A percentile compares a stretch with the other conserved stretches of the same genome.
Evolutionary conservation across 2,329 filamentous ascomycete species (phyloP).

Genomic region (Colletotrichum somersetense): DNA sequence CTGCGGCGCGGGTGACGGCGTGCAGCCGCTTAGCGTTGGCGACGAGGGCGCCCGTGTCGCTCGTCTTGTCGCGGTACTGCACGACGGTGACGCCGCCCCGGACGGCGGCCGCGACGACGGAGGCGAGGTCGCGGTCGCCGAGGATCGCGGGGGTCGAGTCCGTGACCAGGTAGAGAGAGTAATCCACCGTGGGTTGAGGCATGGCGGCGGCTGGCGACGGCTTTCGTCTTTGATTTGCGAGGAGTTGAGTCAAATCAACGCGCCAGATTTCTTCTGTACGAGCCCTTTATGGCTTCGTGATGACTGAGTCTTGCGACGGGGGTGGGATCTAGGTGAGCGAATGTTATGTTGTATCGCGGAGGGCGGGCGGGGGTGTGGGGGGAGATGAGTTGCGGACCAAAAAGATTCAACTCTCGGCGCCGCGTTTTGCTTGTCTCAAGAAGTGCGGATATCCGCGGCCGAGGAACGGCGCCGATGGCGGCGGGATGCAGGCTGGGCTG

Average conservation of each 20-base stretch:
- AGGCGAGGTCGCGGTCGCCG: slow-evolving; percentile 74
- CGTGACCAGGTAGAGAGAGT: slow-evolving; percentile 90
- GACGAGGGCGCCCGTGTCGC: slow-evolving; percentile 79
- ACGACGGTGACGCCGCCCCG: slow-evolving; percentile 86
- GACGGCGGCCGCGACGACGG: slow-evolving; percentile 81
- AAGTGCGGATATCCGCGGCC: slow-evolving; percentile 38
- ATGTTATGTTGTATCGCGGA: slow-evolving; percentile 2
- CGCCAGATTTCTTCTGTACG: background rate
- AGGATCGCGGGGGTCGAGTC: slow-evolving; percentile 91
- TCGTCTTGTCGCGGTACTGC: slow-evolving; percentile 91
- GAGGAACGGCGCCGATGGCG: slow-evolving; percentile 24
- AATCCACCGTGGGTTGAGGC: slow-evolving; percentile 68
- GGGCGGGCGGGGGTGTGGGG: background rate
- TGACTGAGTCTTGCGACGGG: background rate
- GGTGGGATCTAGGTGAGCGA: background rate
- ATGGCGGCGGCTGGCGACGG: slow-evolving; percentile 44
- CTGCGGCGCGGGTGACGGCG: slow-evolving; percentile 72
- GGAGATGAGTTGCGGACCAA: background rate
- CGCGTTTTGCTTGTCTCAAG: slow-evolving; percentile 15
- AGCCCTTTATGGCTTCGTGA: background rate
- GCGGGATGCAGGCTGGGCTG: slow-evolving; percentile 15
- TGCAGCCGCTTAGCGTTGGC: slow-evolving; percentile 80
- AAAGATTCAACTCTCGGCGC: background rate
- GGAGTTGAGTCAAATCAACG: background rate
- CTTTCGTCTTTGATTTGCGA: background rate